Base-by-base conservation (phyloP, 2,329 filamentous ascomycete genomes). In the Fusarium sp. region DNA sequence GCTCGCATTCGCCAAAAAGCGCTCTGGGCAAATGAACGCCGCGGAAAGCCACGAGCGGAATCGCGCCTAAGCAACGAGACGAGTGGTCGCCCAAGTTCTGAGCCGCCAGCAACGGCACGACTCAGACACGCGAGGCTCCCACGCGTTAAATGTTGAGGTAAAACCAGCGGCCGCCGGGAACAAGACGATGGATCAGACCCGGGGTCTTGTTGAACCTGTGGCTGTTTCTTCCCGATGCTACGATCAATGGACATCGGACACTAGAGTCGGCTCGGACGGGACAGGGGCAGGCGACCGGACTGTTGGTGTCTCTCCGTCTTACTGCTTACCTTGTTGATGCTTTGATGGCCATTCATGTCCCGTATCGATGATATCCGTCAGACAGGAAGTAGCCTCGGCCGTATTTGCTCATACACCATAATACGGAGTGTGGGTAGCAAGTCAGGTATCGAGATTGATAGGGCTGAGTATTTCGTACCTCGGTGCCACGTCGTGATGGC, bases 401-500 rank as follows among this genome's bases (percentile, higher is more conserved):
- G 27, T 54, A 54, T 54, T 54, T 32, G 13, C 67, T 63, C 34
- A 25, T 63, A 48, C 72, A 63, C 54, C 58, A 62, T 39, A 50
- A 45, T 35, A 37, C 70, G 48, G 64, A 14, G 58, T 56, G 23
- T 9, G 41, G 13, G 56, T 37, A 67, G 34, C 52, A 67, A 63
- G 43, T 25, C 61, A 72, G 71, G 71, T 32, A 64, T 37, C 60
- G 61, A 61, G 61, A 56, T 66, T 64, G 71, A 77, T 78, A 78
- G 76, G 76, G 76, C 76, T 78, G 76, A 78, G 73, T 74, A 74
- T 43, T 48, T 25, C 37, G 68, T 50, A 73, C 64, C 67, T 68
- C 43, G 57, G 66, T 78, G 76, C 73, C 76, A 78, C 75, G 71
- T 76, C 75, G 66, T 58, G 64, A 70, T 70, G 70, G 76, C 72